Conservation (phyloP, 306 rosid species). For the Heteromeles arbutifolia region DNA sequence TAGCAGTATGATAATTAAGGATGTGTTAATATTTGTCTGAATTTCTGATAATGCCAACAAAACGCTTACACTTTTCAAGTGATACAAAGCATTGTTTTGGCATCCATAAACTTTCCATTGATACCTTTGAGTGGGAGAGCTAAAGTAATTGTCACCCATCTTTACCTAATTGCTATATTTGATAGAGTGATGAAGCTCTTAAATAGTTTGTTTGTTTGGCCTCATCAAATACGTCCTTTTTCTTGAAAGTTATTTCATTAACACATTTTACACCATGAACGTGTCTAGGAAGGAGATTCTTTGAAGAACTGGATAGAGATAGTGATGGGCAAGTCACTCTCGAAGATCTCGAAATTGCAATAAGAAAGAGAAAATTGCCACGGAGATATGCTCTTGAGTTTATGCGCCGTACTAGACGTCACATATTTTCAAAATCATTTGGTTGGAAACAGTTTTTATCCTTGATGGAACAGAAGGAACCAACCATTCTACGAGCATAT, state of each 20-base stretch:
- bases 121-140: too few relatives aligned
- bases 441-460: conserved; percentile 97
- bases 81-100: too few relatives aligned
- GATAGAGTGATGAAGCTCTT: neutral
- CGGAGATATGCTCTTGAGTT: conserved; percentile 92
- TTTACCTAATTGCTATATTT: too few relatives aligned
- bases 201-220: neutral
- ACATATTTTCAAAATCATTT: conserved; percentile 86
- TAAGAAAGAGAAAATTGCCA: conserved; percentile 92
- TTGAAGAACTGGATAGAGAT: conserved; percentile 97
- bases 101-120: too few relatives aligned
- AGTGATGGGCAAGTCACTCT: conserved; percentile 92
- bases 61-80: too few relatives aligned
- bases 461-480: conserved; percentile 95
- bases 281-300: conserved; percentile 81
- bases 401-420: conserved; percentile 88
- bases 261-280: conserved; percentile 18
- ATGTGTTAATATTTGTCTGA: neutral
- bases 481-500: conserved; percentile 98
- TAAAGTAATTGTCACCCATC: too few relatives aligned
- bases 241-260: conserved; percentile 5
- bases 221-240: too few relatives aligned
- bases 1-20: neutral
- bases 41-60: neutral
- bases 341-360: conserved; percentile 91